A percentile compares a stretch with the other conserved stretches of the same genome.
Conservation (phyloP, 2,329 filamentous ascomycete genomes). For the Cercospora sp. region DNA sequence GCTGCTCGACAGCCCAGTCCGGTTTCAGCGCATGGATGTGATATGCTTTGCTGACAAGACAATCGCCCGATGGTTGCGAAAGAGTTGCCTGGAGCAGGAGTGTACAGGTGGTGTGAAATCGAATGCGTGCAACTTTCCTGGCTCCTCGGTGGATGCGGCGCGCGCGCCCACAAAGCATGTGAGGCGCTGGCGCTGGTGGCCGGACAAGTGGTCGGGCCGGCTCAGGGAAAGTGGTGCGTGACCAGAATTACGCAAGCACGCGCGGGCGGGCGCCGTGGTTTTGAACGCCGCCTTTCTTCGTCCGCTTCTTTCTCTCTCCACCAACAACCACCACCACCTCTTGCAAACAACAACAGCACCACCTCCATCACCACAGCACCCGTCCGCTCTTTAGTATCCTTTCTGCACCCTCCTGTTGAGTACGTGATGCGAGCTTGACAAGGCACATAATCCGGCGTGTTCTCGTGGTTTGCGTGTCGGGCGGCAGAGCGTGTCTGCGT, state of each 20-base stretch:
- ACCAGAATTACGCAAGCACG: neutral
- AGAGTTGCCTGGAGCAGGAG: neutral
- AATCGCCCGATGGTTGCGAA: neutral
- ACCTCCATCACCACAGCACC: conserved; percentile 9
- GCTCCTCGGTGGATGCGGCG: neutral
- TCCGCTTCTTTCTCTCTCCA: neutral
- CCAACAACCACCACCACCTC: neutral
- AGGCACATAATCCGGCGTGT: conserved; percentile 23
- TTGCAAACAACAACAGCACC: conserved; percentile 7
- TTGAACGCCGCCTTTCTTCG: neutral
- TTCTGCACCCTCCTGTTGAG: conserved; percentile 18
- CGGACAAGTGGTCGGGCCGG: neutral
- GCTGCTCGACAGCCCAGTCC: conserved; percentile 35
- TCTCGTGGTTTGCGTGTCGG: conserved; percentile 20
- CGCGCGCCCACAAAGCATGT: neutral
- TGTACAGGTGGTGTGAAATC: neutral
- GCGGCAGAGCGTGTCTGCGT: conserved; percentile 22
- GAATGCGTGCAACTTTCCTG: neutral
- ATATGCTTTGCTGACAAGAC: neutral
- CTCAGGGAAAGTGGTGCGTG: neutral
- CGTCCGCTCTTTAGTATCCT: conserved; percentile 16
- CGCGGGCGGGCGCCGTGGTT: neutral
- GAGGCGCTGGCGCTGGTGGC: neutral
- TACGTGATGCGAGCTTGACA: conserved; percentile 29
- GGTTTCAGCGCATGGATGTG: conserved; percentile 32